Evolutionary conservation across 108 stramenopile species (phyloP).

Genomic region (Pelagomonas calceolata): DNA sequence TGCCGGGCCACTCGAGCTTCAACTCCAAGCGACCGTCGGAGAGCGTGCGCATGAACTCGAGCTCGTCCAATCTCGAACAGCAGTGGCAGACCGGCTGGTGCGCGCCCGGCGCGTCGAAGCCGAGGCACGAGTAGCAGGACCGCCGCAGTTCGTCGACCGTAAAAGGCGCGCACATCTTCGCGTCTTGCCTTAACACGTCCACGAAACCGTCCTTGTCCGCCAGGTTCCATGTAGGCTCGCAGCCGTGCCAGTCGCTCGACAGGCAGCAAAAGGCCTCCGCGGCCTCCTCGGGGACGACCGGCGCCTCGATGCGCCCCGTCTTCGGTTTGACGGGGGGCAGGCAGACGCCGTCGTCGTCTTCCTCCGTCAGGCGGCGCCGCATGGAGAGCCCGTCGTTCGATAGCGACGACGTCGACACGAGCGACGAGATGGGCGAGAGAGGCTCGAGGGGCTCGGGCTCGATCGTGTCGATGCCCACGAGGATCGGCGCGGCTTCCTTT

Average conservation of each 20-base stretch:
- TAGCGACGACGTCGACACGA: too few relatives aligned
- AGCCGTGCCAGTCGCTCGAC: neutral
- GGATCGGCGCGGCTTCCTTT: too few relatives aligned
- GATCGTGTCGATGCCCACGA: too few relatives aligned
- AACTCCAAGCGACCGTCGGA: neutral
- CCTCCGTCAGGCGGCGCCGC: too few relatives aligned
- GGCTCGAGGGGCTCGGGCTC: too few relatives aligned
- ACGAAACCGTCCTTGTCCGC: constrained; percentile 1
- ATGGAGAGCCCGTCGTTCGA: too few relatives aligned
- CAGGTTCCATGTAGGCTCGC: constrained; percentile 6
- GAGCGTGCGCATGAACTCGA: constrained; percentile 5
- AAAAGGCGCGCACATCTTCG: neutral
- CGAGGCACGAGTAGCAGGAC: too few relatives aligned
- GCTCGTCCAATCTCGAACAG: constrained; percentile 9
- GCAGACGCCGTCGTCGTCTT: too few relatives aligned
- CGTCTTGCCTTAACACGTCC: neutral
- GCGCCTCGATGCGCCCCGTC: too few relatives aligned
- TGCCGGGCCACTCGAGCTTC: neutral
- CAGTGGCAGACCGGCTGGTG: neutral
- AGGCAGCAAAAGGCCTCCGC: constrained; percentile 8
- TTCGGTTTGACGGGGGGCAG: too few relatives aligned
- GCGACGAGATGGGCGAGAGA: too few relatives aligned
- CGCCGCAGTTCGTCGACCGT: neutral
- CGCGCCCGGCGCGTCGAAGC: too few relatives aligned
- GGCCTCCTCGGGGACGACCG: neutral